Evolutionary conservation across 495 filamentous ascomycete species (phyloP), one percentile per base, ranked within the genome.

Genomic region (Penicillium waksmanii): DNA sequence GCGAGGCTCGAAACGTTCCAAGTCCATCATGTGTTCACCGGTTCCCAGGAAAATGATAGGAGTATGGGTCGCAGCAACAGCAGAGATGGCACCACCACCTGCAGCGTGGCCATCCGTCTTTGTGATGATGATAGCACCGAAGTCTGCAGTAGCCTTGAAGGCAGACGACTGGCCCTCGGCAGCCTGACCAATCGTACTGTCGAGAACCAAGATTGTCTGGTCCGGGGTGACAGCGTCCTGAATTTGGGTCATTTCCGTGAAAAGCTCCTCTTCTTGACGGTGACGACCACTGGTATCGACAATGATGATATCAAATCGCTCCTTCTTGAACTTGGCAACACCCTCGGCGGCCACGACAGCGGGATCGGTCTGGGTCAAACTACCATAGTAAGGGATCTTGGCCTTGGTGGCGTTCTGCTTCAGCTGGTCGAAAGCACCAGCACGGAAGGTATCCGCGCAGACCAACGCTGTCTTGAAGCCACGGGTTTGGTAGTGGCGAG

Each of bases 331-430:
- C 75, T 97, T 96, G 34, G 96, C 93, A 12, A 99, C 96, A 70
- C 95, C 95, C 65, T 98, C 95, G 2, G 86, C 82, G 1, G 96
- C 92, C 18, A 99, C 96, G 25, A 92, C 85, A 5, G 92, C 94
- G 2, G 95, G 95, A 71, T 99, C 96, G 9, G 93, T 97, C 71
- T 98, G 92, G 0, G 94, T 98, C 51, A 98, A 77, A 59, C 89
- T 93, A 65, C 95, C 95, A 69, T 95, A 98, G 82, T 99, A 99
- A 8, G 95, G 96, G 36, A 99, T 98, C 81, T 96, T 97, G 11
- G 96, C 95, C 74, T 97, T 98, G 48, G 92, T 97, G 1, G 95
- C 95, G 69, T 98, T 99, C 74, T 99, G 95, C 72, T 98, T 99
- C 63, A 99, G 77, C 77, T 99, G 95, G 70, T 99, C 95, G 66